phyloP scores from a whole-genome alignment of 805 yeast genomes.

The Blastobotrys attinorum region DNA sequence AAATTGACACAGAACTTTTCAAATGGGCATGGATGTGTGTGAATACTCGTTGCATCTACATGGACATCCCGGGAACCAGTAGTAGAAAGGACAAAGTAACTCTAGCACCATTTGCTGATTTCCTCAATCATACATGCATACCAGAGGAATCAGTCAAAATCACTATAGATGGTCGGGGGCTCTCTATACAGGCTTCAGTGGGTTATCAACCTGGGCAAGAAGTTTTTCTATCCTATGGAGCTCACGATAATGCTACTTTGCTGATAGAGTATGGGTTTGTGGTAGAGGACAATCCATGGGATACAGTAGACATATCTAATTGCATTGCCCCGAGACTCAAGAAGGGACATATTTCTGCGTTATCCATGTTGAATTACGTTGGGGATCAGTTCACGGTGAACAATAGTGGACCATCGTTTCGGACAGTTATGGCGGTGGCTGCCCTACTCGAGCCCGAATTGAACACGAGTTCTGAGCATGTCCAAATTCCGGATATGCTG shows the following conservation, averaged over 20 bases:
- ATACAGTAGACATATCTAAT: conserved; percentile 55
- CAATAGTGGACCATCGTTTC: conserved; percentile 48
- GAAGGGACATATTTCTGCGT: conserved; percentile 35
- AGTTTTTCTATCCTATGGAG: conserved; percentile 70
- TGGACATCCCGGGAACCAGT: conserved; percentile 36
- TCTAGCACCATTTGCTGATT: conserved; percentile 86
- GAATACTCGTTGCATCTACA: conserved; percentile 85
- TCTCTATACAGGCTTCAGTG: conserved; percentile 40
- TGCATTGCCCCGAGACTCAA: conserved; percentile 34
- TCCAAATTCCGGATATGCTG: conserved; percentile 5
- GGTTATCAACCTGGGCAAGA: conserved; percentile 43
- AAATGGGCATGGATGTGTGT: conserved; percentile 80
- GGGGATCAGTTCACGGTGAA: conserved; percentile 64
- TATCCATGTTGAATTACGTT: conserved; percentile 48
- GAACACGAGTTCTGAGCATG: not conserved
- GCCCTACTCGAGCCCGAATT: conserved; percentile 6
- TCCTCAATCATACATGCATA: conserved; percentile 58
- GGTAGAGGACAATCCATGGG: conserved; percentile 53
- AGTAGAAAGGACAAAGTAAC: conserved; percentile 58
- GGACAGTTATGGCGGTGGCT: conserved; percentile 72
- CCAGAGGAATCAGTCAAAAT: conserved; percentile 23
- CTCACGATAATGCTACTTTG: conserved; percentile 78
- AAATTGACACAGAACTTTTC: conserved; percentile 23
- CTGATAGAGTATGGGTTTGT: conserved; percentile 84
- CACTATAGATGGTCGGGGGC: conserved; percentile 39